phyloP scores from a whole-genome alignment of 495 filamentous ascomycete genomes.

The Astrothelium subdiscretum region DNA sequence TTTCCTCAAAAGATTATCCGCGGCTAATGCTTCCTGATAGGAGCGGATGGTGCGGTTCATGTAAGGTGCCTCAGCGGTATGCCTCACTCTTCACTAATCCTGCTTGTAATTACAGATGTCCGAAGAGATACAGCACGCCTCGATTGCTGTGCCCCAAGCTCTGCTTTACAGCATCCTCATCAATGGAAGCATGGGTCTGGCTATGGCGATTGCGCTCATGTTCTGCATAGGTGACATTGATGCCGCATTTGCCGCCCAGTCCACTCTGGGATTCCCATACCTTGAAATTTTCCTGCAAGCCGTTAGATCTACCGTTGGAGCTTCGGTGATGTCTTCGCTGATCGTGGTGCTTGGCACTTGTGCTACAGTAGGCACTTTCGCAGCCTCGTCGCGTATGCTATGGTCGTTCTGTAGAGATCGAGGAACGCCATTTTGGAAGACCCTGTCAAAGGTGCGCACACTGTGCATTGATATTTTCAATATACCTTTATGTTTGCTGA shows the following conservation, averaged over 20 bases:
- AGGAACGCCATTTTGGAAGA: not conserved
- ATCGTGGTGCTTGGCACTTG: constrained; percentile 20
- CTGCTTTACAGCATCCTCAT: constrained; percentile 12
- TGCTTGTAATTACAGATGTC: constrained; percentile 5
- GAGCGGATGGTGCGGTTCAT: constrained; percentile 15
- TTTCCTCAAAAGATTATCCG: too few relatives aligned
- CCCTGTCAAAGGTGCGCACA: not conserved
- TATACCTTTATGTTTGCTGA: too few relatives aligned
- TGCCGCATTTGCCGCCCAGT: not conserved
- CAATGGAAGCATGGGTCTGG: constrained; percentile 11
- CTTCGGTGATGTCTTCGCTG: constrained; percentile 34
- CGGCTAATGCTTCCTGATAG: too few relatives aligned
- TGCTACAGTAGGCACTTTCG: constrained; percentile 23
- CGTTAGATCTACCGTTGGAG: constrained; percentile 33
- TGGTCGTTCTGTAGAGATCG: constrained; percentile 33
- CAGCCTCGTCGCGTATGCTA: constrained; percentile 29
- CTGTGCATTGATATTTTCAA: too few relatives aligned
- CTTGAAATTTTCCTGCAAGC: constrained; percentile 44
- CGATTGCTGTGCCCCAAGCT: constrained; percentile 12
- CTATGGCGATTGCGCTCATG: constrained; percentile 23
- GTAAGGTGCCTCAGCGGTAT: not conserved
- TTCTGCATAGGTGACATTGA: constrained; percentile 30
- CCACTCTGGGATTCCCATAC: constrained; percentile 30
- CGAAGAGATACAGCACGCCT: constrained; percentile 14
- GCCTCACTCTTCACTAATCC: not conserved